These are phyloP conservation scores for Neospermospora avenae DNA, from an alignment of 2,329 filamentous ascomycete genomes.

Conservation along the genomic window DNA sequence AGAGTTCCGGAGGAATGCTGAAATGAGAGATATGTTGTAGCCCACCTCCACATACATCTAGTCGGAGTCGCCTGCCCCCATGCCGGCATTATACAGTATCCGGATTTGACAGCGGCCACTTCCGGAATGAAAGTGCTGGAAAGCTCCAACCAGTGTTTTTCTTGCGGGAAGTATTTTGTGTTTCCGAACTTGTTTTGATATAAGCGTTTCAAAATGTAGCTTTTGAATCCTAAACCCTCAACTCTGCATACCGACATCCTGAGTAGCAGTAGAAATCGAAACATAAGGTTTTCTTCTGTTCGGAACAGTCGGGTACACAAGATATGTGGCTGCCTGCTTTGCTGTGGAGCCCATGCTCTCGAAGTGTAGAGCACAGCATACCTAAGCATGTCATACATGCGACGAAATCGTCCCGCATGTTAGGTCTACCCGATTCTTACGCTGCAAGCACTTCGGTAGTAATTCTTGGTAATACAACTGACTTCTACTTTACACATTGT, in stretches of 20 bases:
- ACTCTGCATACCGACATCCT: neutral
- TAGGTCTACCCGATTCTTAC: neutral
- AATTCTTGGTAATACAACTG: neutral
- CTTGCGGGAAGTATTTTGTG: too few species aligned
- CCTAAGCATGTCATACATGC: neutral
- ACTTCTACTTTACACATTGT: conserved; percentile 29
- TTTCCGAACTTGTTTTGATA: neutral
- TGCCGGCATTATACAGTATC: neutral
- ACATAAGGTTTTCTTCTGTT: neutral
- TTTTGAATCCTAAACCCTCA: too few species aligned
- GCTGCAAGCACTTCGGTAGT: neutral
- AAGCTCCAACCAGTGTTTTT: neutral
- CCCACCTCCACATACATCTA: neutral
- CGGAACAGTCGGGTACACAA: neutral
- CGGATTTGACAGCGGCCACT: neutral
- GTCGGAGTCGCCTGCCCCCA: neutral
- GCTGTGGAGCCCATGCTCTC: neutral
- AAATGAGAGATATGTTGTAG: neutral
- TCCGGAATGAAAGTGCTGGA: neutral
- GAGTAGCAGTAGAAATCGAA: neutral
- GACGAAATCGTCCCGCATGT: neutral
- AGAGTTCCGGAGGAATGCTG: neutral
- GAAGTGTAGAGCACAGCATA: neutral
- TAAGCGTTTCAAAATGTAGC: neutral
- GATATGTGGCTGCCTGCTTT: neutral